Base-by-base conservation (phyloP, 257 asterid species). In the Hygrophila difformis region DNA sequence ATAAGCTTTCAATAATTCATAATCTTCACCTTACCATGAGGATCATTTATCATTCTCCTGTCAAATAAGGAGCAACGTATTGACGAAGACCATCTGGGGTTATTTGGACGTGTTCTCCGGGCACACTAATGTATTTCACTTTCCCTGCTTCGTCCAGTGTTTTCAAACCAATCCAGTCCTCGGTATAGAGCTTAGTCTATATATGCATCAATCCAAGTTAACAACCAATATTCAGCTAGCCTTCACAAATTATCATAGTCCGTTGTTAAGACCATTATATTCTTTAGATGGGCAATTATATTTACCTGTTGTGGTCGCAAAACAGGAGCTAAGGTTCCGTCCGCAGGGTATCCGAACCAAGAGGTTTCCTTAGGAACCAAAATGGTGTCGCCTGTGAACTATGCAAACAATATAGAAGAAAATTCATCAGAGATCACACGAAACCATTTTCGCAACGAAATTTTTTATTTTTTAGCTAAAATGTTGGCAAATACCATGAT, bases 131-230 rank as follows among this genome's bases (percentile, higher is more conserved):
- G 31, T 72, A 84, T 69, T 74, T 76, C 66, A 88, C 95, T 51
- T 76, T 84, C 59, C 95, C 94, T 40, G 84, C 87, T 72, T 81
- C 82, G 28, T 84, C 88, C 73, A 88, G 59, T 1, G 67, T 52
- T 63, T 57, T 78, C 77, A 84, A 64, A 43, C 97, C 97, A 21
- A 88, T 88, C 97, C 85, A 82, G 55, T 88, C 94, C 65, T 88
- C 96, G 1, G 49, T 77, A 40, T 88, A 82, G 1, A 88, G 79
- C 33, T 65, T 51, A 39, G 95, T 88, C 95, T 88, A 76, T 68
- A 71, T n/a, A n/a, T n/a, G n/a, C n/a, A n/a, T n/a, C n/a, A n/a
- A n/a, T n/a, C n/a, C n/a, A n/a, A n/a, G 29, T 24, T 3, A 3
- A 2, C 29, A 24, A 2, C 29, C 3, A 7, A 24, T 24, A 24